These are phyloP conservation scores for Trifolium dubium DNA, from an alignment of 306 rosid species.

Conservation along the genomic window DNA sequence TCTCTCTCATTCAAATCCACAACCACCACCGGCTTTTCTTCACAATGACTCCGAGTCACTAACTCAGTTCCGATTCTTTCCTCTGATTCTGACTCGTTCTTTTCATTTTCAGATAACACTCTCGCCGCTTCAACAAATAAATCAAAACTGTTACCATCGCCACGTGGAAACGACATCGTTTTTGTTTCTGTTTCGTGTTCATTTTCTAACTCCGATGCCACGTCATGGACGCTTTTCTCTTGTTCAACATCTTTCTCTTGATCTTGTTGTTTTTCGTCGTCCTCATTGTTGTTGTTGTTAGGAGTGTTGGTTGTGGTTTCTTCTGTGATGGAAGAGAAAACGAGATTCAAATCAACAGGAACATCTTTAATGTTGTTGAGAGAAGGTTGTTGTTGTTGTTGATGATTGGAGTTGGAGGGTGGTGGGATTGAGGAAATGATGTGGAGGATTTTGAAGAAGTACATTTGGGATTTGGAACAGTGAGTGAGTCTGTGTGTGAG, in stretches of 20 bases:
- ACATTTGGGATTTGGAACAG: slow-evolving; percentile 55
- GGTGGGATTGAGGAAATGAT: slow-evolving; percentile 53
- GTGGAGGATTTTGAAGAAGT: slow-evolving; percentile 55
- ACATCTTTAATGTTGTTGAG: neutral
- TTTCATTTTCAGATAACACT: slow-evolving; percentile 38
- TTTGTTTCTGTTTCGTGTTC: slow-evolving; percentile 5
- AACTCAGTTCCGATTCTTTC: slow-evolving; percentile 15
- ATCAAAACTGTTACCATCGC: slow-evolving; percentile 41
- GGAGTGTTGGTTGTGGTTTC: too few relatives aligned
- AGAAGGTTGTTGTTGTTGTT: neutral
- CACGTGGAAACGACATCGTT: slow-evolving; percentile 36
- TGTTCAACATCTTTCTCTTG: slow-evolving; percentile 5
- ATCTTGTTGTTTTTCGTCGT: neutral
- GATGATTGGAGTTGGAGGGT: neutral
- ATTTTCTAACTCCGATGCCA: slow-evolving; percentile 17
- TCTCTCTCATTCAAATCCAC: slow-evolving; percentile 48
- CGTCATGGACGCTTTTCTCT: slow-evolving; percentile 12
- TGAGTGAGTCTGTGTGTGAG: too few relatives aligned
- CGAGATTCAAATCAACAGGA: slow-evolving; percentile 48
- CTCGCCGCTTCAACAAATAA: slow-evolving; percentile 59
- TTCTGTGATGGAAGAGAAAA: slow-evolving; percentile 30
- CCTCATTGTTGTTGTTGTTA: neutral
- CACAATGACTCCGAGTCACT: neutral
- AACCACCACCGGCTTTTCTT: slow-evolving; percentile 24
- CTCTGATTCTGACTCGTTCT: slow-evolving; percentile 37